Conservation (phyloP, 805 yeast species). For the Candida chilensis region DNA sequence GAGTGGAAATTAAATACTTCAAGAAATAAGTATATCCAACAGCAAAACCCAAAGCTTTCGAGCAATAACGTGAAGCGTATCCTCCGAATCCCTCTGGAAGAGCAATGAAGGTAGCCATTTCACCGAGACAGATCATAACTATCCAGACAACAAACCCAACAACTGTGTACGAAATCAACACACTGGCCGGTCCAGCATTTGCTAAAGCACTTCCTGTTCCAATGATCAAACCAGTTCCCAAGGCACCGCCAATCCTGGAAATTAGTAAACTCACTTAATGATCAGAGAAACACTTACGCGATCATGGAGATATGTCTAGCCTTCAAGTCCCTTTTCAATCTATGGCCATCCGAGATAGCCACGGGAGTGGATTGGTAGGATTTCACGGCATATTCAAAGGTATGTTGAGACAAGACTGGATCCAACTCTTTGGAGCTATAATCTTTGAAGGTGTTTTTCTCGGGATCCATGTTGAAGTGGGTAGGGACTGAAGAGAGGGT, state of each 20-base stretch:
- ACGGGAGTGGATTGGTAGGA: constrained; percentile 36
- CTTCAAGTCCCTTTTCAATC: constrained; percentile 33
- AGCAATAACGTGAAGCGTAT: constrained; percentile 58
- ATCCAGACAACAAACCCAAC: constrained; percentile 64
- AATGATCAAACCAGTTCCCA: constrained; percentile 74
- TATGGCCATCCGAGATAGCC: constrained; percentile 29
- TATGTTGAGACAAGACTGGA: too few relatives aligned
- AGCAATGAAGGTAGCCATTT: constrained; percentile 61
- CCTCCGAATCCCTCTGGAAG: constrained; percentile 61
- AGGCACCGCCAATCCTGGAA: constrained; percentile 80
- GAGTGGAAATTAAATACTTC: constrained; percentile 43
- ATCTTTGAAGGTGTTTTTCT: too few relatives aligned
- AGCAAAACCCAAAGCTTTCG: constrained; percentile 60
- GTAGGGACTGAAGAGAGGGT: too few relatives aligned
- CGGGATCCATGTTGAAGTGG: too few relatives aligned
- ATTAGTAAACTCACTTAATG: too few relatives aligned
- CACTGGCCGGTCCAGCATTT: constrained; percentile 38
- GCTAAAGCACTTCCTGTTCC: constrained; percentile 70
- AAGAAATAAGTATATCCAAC: constrained; percentile 55
- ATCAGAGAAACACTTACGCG: constrained; percentile 55
- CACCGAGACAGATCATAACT: constrained; percentile 69
- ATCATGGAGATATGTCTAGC: constrained; percentile 49
- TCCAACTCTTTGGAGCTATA: too few relatives aligned
- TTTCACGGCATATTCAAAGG: constrained; percentile 37
- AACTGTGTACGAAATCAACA: constrained; percentile 52